Evolutionary conservation across 768 basidiomycete genomes (phyloP).

Genomic region (Boletales sp.): DNA sequence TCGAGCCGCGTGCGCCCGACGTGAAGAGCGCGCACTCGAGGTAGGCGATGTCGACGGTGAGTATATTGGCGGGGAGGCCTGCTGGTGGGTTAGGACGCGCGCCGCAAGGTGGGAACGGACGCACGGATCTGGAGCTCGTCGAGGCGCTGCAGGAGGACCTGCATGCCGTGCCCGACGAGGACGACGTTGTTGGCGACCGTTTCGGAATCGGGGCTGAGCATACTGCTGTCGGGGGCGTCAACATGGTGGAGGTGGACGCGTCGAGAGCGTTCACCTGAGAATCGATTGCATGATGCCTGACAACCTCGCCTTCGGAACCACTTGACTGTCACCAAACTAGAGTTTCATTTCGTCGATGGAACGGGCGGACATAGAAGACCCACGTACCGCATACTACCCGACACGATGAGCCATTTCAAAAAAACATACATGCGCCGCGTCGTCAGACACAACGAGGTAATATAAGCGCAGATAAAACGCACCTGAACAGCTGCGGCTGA

Average conservation of each 20-base stretch:
- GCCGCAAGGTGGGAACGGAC: constrained; percentile 31
- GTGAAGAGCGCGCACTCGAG: constrained; percentile 64
- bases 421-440: too few species aligned
- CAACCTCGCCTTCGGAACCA: constrained; percentile 63
- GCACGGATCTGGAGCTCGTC: constrained; percentile 81
- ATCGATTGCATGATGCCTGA: constrained; percentile 68
- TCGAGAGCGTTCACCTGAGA: constrained; percentile 48
- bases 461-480: constrained; percentile 28
- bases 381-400: constrained; percentile 60
- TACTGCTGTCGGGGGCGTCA: constrained; percentile 45
- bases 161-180: constrained; percentile 60
- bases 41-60: constrained; percentile 60
- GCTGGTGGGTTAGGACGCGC: background rate
- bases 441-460: background rate
- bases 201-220: constrained; percentile 75
- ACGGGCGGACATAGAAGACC: background rate
- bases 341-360: constrained; percentile 4
- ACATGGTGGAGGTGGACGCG: background rate
- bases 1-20: constrained; percentile 52
- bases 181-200: constrained; percentile 66
- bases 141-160: constrained; percentile 54
- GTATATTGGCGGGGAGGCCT: constrained; percentile 75
- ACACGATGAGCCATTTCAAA: too few species aligned
- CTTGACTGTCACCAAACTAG: constrained; percentile 78
- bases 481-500: constrained; percentile 76